Conservation (phyloP, 306 rosid species). For the Vigna mungo region DNA sequence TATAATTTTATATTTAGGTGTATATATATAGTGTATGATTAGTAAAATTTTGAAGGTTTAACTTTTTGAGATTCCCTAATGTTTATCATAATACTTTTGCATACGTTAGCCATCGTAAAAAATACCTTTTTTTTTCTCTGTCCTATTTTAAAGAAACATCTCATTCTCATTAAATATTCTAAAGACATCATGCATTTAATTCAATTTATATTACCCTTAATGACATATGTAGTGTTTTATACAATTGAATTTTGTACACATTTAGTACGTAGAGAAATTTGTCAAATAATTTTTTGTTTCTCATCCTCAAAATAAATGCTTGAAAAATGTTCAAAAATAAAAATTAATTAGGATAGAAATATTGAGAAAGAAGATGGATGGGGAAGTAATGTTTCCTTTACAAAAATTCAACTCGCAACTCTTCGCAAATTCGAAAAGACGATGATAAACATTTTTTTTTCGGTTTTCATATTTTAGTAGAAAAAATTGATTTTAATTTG, state of each 20-base stretch:
- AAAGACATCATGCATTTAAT: background rate
- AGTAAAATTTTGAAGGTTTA: too few species aligned
- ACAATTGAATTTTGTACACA: background rate
- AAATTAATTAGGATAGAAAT: background rate
- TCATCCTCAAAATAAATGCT: background rate
- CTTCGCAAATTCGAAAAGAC: background rate
- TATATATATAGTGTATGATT: too few species aligned
- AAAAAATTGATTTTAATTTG: background rate
- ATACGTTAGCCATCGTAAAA: too few species aligned
- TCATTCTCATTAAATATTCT: background rate
- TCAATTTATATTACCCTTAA: background rate
- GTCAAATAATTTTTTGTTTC: background rate
- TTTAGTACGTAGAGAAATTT: background rate
- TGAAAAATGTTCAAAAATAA: background rate
- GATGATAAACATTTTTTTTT: background rate
- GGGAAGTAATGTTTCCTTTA: background rate
- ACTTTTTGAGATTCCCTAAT: too few species aligned
- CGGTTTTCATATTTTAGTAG: constrained; percentile 24
- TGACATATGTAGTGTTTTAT: background rate
- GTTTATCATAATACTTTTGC: too few species aligned
- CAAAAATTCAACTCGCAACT: constrained; percentile 1
- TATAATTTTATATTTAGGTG: too few species aligned
- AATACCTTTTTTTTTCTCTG: too few species aligned
- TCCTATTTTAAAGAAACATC: too few species aligned
- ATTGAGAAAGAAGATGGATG: constrained; percentile 11